These are phyloP conservation scores for Saitozyma podzolica DNA, from an alignment of 768 basidiomycete genomes.

Conservation along the genomic window DNA sequence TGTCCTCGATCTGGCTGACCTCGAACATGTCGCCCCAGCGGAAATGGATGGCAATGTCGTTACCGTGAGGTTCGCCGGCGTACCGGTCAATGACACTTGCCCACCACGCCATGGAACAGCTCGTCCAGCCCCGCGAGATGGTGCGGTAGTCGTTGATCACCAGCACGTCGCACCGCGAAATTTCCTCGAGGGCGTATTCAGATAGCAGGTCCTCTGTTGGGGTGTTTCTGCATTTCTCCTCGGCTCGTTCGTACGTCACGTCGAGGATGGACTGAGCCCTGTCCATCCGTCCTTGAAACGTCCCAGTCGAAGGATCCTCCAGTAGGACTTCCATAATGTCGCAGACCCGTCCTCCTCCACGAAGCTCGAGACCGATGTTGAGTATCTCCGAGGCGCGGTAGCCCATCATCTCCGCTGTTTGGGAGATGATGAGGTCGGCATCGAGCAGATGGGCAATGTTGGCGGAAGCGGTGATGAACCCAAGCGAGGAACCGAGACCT, in stretches of 20 bases:
- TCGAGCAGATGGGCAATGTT: conserved; percentile 17
- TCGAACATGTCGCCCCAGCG: conserved; percentile 20
- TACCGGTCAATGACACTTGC: conserved; percentile 7
- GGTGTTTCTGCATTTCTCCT: neutral
- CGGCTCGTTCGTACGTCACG: conserved; percentile 5
- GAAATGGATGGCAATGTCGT: conserved; percentile 19
- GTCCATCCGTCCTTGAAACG: no score
- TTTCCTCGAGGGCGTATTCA: conserved; percentile 2
- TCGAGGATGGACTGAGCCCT: conserved; percentile 6
- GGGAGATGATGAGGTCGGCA: conserved; percentile 17
- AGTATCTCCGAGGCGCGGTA: conserved; percentile 17
- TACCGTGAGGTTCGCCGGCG: conserved; percentile 8
- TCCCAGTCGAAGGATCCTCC: no score
- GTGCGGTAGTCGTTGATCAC: conserved; percentile 15
- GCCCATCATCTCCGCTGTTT: conserved; percentile 16
- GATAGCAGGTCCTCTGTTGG: conserved; percentile 1
- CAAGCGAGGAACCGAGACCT: conserved; percentile 10
- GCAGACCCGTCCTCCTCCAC: conserved; percentile 8
- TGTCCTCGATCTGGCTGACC: conserved; percentile 1
- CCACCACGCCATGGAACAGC: neutral
- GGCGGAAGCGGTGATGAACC: conserved; percentile 14
- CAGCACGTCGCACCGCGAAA: conserved; percentile 8
- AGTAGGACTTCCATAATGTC: neutral
- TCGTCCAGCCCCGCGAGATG: conserved; percentile 2
- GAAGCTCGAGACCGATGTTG: conserved; percentile 13